Evolutionary conservation across 371 early-diverging fungal genomes (phyloP).

Genomic region (Mortierella sp.): DNA sequence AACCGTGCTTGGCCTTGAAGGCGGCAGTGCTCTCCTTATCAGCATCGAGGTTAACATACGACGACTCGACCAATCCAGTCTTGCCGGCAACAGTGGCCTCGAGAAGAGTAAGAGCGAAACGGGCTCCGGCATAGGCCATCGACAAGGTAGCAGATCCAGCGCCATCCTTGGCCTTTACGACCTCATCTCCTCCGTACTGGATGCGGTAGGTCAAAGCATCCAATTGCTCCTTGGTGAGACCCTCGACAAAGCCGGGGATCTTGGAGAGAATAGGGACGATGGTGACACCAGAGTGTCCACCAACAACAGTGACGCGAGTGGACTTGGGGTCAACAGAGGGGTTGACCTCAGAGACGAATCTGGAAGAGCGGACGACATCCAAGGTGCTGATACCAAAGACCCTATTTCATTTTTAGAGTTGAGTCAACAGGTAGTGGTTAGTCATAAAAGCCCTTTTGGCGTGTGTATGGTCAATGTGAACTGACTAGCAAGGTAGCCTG

Average conservation of each 20-base stretch:
- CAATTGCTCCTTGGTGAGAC: conserved; percentile 76
- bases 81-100: conserved; percentile 77
- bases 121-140: conserved; percentile 94
- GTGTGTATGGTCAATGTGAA: background rate
- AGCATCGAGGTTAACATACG: conserved; percentile 79
- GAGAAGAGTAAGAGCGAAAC: conserved; percentile 81
- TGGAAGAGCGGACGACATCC: conserved; percentile 87
- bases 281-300: conserved; percentile 93
- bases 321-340: conserved; percentile 64
- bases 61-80: conserved; percentile 79
- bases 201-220: conserved; percentile 84
- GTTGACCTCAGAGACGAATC: conserved; percentile 79
- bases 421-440: conserved; percentile 5
- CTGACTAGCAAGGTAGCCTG: background rate
- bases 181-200: conserved; percentile 96
- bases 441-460: background rate
- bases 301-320: conserved; percentile 82
- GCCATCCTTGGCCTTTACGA: conserved; percentile 94
- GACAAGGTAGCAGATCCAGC: conserved; percentile 89
- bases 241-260: conserved; percentile 62
- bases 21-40: conserved; percentile 49
- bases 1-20: conserved; percentile 53
- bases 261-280: conserved; percentile 84
- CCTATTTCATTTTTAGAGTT: conserved; percentile 43
- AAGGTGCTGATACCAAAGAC: conserved; percentile 91